These are phyloP conservation scores for Phytopythium sindhum DNA, from an alignment of 352 stramenopile genomes.

Conservation along the genomic window DNA sequence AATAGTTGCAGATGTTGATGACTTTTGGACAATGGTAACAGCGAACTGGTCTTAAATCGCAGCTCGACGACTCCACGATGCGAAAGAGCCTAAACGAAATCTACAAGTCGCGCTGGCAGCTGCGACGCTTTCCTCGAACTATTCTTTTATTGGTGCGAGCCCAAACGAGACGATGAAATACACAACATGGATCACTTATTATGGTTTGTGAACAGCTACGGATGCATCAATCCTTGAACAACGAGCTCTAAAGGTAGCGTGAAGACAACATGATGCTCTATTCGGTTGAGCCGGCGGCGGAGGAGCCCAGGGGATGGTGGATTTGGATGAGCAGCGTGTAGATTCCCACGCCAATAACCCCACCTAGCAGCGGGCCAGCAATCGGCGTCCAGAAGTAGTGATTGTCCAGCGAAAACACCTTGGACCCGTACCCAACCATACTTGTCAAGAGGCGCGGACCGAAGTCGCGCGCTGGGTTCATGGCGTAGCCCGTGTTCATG, in stretches of 20 bases:
- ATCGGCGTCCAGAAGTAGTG: constrained; percentile 66
- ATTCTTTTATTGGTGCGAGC: no score
- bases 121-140: no score
- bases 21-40: no score
- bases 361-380: constrained; percentile 38
- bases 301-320: constrained; percentile 24
- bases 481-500: constrained; percentile 37
- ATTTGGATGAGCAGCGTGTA: constrained; percentile 54
- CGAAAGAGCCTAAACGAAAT: no score
- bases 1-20: no score
- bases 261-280: not conserved
- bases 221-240: not conserved
- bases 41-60: no score
- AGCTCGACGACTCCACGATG: no score
- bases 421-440: constrained; percentile 29
- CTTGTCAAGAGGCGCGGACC: constrained; percentile 27
- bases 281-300: not conserved
- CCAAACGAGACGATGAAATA: no score
- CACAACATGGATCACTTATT: no score
- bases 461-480: constrained; percentile 43
- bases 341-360: constrained; percentile 31
- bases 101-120: no score
- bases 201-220: not conserved
- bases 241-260: not conserved
- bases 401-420: constrained; percentile 27